A percentile compares a stretch with the other conserved stretches of the same genome.
Conservation (phyloP, 352 stramenopile species). For the Lagenidium sp. region DNA sequence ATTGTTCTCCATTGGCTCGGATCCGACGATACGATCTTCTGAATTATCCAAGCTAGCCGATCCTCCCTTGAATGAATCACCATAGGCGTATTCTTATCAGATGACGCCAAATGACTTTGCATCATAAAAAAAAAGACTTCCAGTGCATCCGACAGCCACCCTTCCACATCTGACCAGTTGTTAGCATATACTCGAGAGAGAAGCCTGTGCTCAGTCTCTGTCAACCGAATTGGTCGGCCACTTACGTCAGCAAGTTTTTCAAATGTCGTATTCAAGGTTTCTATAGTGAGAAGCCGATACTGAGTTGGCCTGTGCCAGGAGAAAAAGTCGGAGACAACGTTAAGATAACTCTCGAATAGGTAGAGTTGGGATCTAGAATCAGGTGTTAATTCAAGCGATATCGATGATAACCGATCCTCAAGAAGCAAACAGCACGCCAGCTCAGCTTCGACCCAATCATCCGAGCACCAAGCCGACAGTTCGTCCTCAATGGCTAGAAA, state of each 20-base stretch:
- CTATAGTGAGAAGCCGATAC: conserved; percentile 4
- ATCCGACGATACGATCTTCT: conserved; percentile 5
- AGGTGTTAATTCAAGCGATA: background rate
- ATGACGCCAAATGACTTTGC: background rate
- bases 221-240: conserved; percentile 1
- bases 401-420: background rate
- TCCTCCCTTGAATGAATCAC: conserved; percentile 2
- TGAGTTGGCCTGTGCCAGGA: conserved; percentile 3
- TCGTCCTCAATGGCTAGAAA: conserved; percentile 5
- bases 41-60: conserved; percentile 7
- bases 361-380: background rate
- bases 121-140: conserved; percentile 7
- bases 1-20: conserved; percentile 2
- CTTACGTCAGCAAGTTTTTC: background rate
- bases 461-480: conserved; percentile 3
- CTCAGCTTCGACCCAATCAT: background rate
- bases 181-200: conserved; percentile 5
- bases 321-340: conserved; percentile 7
- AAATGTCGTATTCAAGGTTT: conserved; percentile 4
- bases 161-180: background rate
- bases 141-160: conserved; percentile 5
- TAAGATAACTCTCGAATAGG: conserved; percentile 4
- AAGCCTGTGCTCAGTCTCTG: conserved; percentile 7
- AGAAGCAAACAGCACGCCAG: background rate
- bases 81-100: background rate